Base-by-base conservation (phyloP, 257 asterid species). In the Fraxinus excelsior region DNA sequence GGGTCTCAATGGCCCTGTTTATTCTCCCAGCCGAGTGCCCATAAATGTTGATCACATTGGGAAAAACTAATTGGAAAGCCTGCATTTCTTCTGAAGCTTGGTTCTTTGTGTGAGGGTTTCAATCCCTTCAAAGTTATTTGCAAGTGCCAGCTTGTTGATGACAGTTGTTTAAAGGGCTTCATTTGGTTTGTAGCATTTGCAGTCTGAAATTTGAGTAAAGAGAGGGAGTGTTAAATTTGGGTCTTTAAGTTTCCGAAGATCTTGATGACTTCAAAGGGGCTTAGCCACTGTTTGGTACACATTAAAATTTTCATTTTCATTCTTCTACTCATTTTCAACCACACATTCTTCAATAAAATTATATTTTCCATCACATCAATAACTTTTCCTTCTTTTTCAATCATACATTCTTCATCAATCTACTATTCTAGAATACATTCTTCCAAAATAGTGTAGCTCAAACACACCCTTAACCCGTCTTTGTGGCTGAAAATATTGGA, bases 51-150 rank as follows among this genome's bases (percentile, higher is more conserved):
- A 95, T 89, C 49, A 90, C 90, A 62, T 78, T 64, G 66, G 86
- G 86, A 93, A 93, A 46, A 95, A 95, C 3, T 37, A 86, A 74
- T 93, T 97, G 13, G 98, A 95, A 64, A 95, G 97, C 58, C 96
- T 89, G 83, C 98, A 95, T 78, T 88, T 93, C 12, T 92, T 89
- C 76, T 91, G 96, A 51, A 76, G 53, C 84, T 90, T 95, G 89
- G 91, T 90, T 67, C 67, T 83, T 67, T 70, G 83, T 96, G 90
- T 87, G 12, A 91, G 85, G 73, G 85, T 16, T 14, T 91, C 98
- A 49, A 95, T 82, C 13, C 85, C 92, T 76, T 90, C 97, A 73
- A 90, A 90, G 84, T 91, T 78, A 21, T 79, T 81, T 73, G 92
- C 90, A n/a, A 67, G 53, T 44, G 91, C 90, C 19, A 95, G 93